Evolutionary conservation across 1,284 basidiomycete genomes (phyloP).

Genomic region (Ustilago bromivora): DNA sequence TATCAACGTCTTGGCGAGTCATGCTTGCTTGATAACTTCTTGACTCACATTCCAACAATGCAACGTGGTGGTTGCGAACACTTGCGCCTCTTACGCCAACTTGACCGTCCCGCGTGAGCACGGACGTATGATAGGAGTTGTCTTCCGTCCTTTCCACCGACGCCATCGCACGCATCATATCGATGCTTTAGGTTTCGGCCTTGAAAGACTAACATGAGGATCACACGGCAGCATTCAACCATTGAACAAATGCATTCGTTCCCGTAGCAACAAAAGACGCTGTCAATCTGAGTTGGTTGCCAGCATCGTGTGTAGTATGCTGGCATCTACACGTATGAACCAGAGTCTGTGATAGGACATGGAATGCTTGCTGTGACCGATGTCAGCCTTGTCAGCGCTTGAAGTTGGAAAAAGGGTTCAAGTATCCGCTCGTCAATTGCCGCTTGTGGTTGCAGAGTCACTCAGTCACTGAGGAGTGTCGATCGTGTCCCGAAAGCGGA

Average conservation of each 20-base stretch:
- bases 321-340: background rate
- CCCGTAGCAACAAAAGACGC: background rate
- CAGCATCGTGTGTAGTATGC: background rate
- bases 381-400: background rate
- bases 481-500: background rate
- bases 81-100: background rate
- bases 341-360: background rate
- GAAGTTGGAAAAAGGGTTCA: background rate
- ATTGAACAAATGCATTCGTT: background rate
- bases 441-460: background rate
- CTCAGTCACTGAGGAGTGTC: background rate
- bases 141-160: constrained; percentile 18
- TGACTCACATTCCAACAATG: background rate
- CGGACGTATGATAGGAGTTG: constrained; percentile 11
- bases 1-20: background rate
- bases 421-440: background rate
- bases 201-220: background rate
- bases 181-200: background rate
- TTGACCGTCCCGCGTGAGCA: constrained; percentile 1
- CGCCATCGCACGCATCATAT: background rate
- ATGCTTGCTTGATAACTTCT: background rate
- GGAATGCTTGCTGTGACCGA: background rate
- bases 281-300: background rate
- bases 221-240: too few species aligned
- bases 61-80: background rate